A percentile compares a stretch with the other conserved stretches of the same genome.
phyloP scores from a whole-genome alignment of 306 rosid species.

The Heteromeles arbutifolia region DNA sequence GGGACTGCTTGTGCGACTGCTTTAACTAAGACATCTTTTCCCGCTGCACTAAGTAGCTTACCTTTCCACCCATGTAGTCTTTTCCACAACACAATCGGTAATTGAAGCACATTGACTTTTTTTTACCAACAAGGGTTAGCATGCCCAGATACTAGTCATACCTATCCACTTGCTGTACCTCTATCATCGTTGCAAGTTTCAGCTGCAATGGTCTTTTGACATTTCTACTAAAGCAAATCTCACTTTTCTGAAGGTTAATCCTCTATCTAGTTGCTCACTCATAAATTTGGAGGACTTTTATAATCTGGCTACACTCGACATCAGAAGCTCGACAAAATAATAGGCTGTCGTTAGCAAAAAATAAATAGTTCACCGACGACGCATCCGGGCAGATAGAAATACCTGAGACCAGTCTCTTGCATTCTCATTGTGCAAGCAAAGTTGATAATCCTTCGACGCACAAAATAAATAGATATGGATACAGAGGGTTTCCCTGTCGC shows the following conservation, averaged over 20 bases:
- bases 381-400: background rate
- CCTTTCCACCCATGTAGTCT: background rate
- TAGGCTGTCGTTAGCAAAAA: too few relatives aligned
- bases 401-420: fast-evolving
- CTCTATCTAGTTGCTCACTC: background rate
- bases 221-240: background rate
- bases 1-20: background rate
- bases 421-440: background rate
- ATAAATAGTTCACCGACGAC: background rate
- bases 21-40: background rate
- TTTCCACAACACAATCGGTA: too few relatives aligned
- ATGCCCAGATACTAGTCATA: background rate
- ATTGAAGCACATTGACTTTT: background rate
- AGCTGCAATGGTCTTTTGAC: fast-evolving
- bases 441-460: background rate
- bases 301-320: background rate
- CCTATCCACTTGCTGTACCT: background rate
- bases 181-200: background rate
- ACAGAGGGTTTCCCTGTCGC: background rate
- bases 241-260: too few relatives aligned
- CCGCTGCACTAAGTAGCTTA: fast-evolving
- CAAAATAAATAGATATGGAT: too few relatives aligned
- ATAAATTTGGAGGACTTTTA: too few relatives aligned
- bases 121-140: background rate
- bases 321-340: too few relatives aligned